These are phyloP conservation scores for Syncephalastrum contaminatum DNA, from an alignment of 371 early-diverging fungal genomes.

Conservation along the genomic window DNA sequence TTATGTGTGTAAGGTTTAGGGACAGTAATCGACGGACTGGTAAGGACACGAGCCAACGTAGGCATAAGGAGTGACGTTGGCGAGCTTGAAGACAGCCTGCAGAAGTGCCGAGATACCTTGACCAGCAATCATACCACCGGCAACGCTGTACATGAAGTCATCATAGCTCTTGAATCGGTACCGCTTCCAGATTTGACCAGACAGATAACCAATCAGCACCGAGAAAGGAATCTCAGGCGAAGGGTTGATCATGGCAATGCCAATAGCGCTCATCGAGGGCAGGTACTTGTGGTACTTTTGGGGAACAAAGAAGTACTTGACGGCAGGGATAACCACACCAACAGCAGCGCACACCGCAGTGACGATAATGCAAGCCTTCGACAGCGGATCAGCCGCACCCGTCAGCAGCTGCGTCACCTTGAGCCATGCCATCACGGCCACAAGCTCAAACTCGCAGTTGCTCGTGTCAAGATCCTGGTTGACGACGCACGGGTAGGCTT, in stretches of 20 bases:
- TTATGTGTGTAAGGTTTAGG: too few relatives aligned
- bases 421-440: slow-evolving; percentile 69
- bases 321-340: slow-evolving; percentile 45
- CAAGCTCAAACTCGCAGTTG: slow-evolving; percentile 55
- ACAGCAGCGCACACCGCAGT: slow-evolving; percentile 50
- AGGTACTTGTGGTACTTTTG: slow-evolving; percentile 50
- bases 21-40: too few relatives aligned
- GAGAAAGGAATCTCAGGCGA: slow-evolving; percentile 56
- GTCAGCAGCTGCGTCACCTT: slow-evolving; percentile 60
- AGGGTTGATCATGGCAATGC: slow-evolving; percentile 70
- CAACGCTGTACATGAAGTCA: slow-evolving; percentile 57
- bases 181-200: slow-evolving; percentile 55
- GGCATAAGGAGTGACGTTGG: slow-evolving; percentile 14
- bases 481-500: slow-evolving; percentile 62
- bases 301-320: slow-evolving; percentile 56
- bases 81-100: slow-evolving; percentile 57
- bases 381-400: slow-evolving; percentile 42
- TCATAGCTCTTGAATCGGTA: slow-evolving; percentile 36
- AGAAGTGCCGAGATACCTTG: slow-evolving; percentile 72
- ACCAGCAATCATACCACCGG: slow-evolving; percentile 75
- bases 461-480: slow-evolving; percentile 16
- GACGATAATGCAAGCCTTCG: slow-evolving; percentile 44
- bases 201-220: slow-evolving; percentile 63
- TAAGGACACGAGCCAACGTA: too few relatives aligned
- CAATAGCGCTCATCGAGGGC: slow-evolving; percentile 67